Conservation (phyloP, 2,329 filamentous ascomycete species). For the Orbilia oligospora region DNA sequence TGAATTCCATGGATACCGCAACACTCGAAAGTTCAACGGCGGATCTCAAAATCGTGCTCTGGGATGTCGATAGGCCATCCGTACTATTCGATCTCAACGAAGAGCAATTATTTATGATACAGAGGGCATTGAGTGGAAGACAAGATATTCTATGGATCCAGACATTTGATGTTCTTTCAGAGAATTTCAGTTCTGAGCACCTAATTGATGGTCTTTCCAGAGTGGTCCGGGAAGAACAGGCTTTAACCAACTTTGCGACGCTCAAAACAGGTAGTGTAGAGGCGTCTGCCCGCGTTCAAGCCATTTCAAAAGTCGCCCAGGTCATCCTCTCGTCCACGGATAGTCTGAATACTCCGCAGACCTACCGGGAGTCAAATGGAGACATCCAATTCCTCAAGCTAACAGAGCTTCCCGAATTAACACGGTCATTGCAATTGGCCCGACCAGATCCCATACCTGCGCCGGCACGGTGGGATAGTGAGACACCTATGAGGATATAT, state of each 20-base stretch:
- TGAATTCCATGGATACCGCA: background rate
- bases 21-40: background rate
- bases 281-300: background rate
- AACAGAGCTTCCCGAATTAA: constrained; percentile 1
- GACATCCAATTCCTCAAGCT: constrained; percentile 10
- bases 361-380: constrained; percentile 20
- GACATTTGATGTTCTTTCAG: background rate
- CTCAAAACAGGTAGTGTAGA: background rate
- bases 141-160: constrained; percentile 39
- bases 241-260: constrained; percentile 21
- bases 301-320: constrained; percentile 23
- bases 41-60: constrained; percentile 36
- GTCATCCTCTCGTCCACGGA: background rate
- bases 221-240: constrained; percentile 22
- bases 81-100: constrained; percentile 6
- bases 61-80: constrained; percentile 39
- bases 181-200: constrained; percentile 25
- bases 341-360: constrained; percentile 15
- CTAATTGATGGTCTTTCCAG: constrained; percentile 36
- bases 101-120: background rate
- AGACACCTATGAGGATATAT: constrained; percentile 23
- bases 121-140: background rate
- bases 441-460: background rate
- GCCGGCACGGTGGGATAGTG: constrained; percentile 5
- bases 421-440: constrained; percentile 9